Evolutionary conservation across 768 basidiomycete genomes (phyloP), one percentile per base, ranked within the genome.

Genomic region (Lentinula edodes): DNA sequence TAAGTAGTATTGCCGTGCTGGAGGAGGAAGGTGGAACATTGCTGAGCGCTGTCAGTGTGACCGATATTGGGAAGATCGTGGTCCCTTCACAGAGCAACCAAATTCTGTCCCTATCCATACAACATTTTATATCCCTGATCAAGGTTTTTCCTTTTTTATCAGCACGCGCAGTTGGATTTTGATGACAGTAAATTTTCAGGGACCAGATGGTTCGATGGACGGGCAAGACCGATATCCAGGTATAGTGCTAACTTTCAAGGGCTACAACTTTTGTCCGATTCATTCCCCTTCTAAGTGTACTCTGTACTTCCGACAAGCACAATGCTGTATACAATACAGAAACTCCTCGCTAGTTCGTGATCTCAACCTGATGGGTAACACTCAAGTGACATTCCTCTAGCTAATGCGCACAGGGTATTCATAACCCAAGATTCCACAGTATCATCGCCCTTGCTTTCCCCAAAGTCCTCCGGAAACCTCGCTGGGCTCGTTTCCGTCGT

Each of bases 401-500:
- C 91, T 39, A 89, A 87, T 69, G 78, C 91, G 0, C 91, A 92
- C 68, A 83, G 91, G 34, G 78, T 93, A 10, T 93, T 93, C 68
- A 84, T 93, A 20, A 88, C 86, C 2, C 81, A 83, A 58, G 90
- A 92, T 56, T 77, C 81, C 7, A 63, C 74, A 1, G 73, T 75
- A 53, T 73, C 83, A 2, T 85, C 87, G 1, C 83, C 85, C 2
- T 66, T 81, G 9, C 64, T 78, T 60, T 72, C 81, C 23, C 70
- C 82, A 46, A 67, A 73, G 60, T 61, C 71, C 53, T 71, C 80
- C 5, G 80, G 80, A 46, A 81, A 80, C 65, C 76, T 90, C 6
- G 85, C 80, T 7, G 91, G 91, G 13, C 81, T 93, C n/a, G 87
- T 92, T 9, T 92, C 91, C 13, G 81, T 89, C 62, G 89, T 91